Base-by-base conservation (phyloP, 1,139 yeast genomes). In the Lodderomyces margitis region DNA sequence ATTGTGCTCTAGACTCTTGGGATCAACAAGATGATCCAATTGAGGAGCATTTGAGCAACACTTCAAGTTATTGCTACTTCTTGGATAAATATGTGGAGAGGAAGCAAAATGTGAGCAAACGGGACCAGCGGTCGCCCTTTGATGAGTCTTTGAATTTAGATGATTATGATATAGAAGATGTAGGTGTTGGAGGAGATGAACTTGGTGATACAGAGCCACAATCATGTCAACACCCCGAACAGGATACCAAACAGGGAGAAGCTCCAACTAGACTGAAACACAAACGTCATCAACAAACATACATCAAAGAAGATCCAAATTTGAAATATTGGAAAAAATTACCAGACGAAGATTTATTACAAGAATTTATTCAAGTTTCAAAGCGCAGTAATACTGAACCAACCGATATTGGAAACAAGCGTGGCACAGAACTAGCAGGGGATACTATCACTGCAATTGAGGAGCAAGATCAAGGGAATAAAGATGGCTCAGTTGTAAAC, bases 1-100 rank as follows among this genome's bases (percentile, higher is more conserved):
- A 77, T 6, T 66, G 81, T 15, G 70, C 81, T 1, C 65, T 87
- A 16, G 87, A 82, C 48, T 82, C 81, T 4, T 87, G 95, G 95
- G 87, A 79, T 48, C 59, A 63, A 1, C 68, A 68, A 2, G 95
- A 87, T 59, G 80, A 76, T 46, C 94, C 94, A 0, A 48, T 74
- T 21, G 59, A 50, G 3, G 86, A 78, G 42, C 87, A 81, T 54
- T 56, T 54, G 23, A 59, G 62, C 28, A 64, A 80, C 46, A 61
- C 68, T 6, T 68, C 70, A 0, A 62, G 60, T 2, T 56, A 51
- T 19, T 86, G 94, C 52, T 74, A 73, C 51, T 76, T 80, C 41
- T 47, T 68, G 25, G 57, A 54, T 12, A 21, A 23, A n/a, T 46
- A 37, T 40, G 21, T 39, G 2, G 27, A 37, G 16, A 28, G 32